Evolutionary conservation across 2,329 filamentous ascomycete genomes (phyloP), one percentile per base, ranked within the genome.

Genomic region (Ramularia endophylla): DNA sequence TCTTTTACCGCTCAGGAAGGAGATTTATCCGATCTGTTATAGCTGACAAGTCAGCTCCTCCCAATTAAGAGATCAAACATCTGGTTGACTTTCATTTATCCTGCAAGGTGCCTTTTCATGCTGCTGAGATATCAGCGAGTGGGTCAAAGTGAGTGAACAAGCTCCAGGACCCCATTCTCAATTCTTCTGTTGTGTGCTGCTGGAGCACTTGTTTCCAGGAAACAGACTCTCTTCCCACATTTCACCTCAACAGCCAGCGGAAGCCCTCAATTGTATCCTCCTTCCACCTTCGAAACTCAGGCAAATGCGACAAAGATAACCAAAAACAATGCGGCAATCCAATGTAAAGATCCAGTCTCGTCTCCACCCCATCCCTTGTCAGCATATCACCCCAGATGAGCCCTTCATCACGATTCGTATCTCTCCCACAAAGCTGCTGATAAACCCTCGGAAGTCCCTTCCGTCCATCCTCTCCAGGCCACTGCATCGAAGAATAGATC

Each of bases 381-480:
- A 77, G 48, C 1, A 70, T 52, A 27, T 64, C 56, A 48, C 74
- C 72, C 44, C 75, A 76, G 0, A 76, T 67, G 30, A 77, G 47
- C 0, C 59, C 68, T 39, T 77, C 74, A 45, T 78, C 74, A 2
- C 74, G 58, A 6, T 71, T 48, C 0, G 67, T 67, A 52, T 77
- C 74, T 38, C 70, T 40, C 5, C 72, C 74, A 45, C 65, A 68
- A 1, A 75, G 57, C 51, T 75, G 71, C 4, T 77, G 57, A 52
- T 74, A 76, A 0, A 68, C 61, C 2, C 59, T 63, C 3, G 72
- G 71, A 13, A 34, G 32, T 20, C 32, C 32, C 17, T 19, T 34
- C 9, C 32, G 11, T 11, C 43, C 36, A 27, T 37, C 13, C 15
- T 38, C 27, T 2, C 28, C 35, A 8, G 41, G 40, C 44, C 46